Percentiles rank a stretch among this genome's conserved stretches.
Evolutionary conservation across 805 yeast species (phyloP).

Genomic region (Brettanomyces naardenensis): DNA sequence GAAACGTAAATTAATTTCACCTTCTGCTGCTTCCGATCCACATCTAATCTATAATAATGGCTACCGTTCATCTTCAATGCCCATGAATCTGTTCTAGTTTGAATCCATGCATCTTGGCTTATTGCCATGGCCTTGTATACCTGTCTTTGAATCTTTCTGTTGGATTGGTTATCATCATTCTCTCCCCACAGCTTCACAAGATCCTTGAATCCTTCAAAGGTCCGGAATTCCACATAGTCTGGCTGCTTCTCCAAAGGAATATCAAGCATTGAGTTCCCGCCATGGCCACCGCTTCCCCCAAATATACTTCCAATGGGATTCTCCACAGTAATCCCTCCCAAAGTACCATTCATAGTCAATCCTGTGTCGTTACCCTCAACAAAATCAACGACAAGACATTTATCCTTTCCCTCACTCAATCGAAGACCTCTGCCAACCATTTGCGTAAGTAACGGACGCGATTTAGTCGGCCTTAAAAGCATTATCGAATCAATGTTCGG

Average conservation of each 20-base stretch:
- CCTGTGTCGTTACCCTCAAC: constrained; percentile 45
- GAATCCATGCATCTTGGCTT: constrained; percentile 14
- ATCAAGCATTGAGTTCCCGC: background rate
- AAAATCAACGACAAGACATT: constrained; percentile 73
- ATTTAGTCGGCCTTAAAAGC: constrained; percentile 73
- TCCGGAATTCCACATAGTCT: constrained; percentile 22
- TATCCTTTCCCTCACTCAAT: constrained; percentile 46
- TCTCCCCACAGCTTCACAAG: constrained; percentile 12
- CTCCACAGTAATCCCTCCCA: constrained; percentile 14
- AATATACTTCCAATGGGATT: constrained; percentile 4
- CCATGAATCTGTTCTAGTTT: constrained; percentile 15
- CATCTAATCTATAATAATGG: constrained; percentile 15
- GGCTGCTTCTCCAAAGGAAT: constrained; percentile 8
- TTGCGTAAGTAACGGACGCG: constrained; percentile 64
- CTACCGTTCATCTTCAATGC: constrained; percentile 11
- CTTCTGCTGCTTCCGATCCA: constrained; percentile 6
- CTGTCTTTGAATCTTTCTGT: constrained; percentile 7
- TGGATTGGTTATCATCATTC: constrained; percentile 5
- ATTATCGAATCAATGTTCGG: constrained; percentile 81
- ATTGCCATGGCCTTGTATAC: constrained; percentile 8
- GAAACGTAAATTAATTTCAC: constrained; percentile 8
- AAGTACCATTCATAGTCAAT: constrained; percentile 17
- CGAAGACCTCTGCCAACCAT: constrained; percentile 91
- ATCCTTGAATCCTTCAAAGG: constrained; percentile 21
- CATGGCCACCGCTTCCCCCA: background rate